phyloP scores from a whole-genome alignment of 352 stramenopile species.

The Phytophthora pisi region DNA sequence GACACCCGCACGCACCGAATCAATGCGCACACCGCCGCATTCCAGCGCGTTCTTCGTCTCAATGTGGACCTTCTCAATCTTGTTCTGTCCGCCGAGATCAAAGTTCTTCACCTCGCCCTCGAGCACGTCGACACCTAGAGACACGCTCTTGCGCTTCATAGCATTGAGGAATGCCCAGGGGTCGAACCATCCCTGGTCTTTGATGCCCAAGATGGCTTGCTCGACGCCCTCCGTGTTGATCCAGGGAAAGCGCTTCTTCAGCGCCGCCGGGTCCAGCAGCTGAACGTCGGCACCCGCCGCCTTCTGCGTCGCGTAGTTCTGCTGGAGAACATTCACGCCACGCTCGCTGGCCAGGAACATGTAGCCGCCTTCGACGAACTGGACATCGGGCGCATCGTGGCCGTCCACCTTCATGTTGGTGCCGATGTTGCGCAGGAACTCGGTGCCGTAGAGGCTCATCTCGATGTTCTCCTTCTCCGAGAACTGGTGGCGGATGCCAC shows the following conservation, averaged over 20 bases:
- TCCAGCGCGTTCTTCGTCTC: slow-evolving; percentile 33
- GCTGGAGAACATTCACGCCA: slow-evolving; percentile 54
- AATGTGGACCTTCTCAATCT: slow-evolving; percentile 70
- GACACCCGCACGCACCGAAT: slow-evolving; percentile 51
- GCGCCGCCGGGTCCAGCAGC: slow-evolving; percentile 54
- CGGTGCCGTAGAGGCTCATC: slow-evolving; percentile 81
- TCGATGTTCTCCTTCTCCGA: slow-evolving; percentile 76
- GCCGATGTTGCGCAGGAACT: slow-evolving; percentile 66
- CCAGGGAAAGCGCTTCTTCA: slow-evolving; percentile 78
- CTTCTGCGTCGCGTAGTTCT: slow-evolving; percentile 61
- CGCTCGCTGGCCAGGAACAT: slow-evolving; percentile 80
- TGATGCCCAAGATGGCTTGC: slow-evolving; percentile 63
- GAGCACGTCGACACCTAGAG: slow-evolving; percentile 76
- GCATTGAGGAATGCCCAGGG: slow-evolving; percentile 80
- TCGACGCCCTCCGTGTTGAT: slow-evolving; percentile 70
- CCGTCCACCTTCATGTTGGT: slow-evolving; percentile 56
- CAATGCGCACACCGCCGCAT: slow-evolving; percentile 25
- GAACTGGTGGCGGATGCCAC: slow-evolving; percentile 86
- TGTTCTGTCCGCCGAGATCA: slow-evolving; percentile 54
- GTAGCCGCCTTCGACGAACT: slow-evolving; percentile 85
- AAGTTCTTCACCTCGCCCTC: slow-evolving; percentile 76
- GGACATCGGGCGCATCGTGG: slow-evolving; percentile 68
- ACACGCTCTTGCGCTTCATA: slow-evolving; percentile 74
- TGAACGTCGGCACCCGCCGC: slow-evolving; percentile 54
- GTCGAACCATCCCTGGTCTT: slow-evolving; percentile 87